Percentiles rank a stretch among this genome's conserved stretches.
These are phyloP conservation scores for Rhizopus delemar DNA, from an alignment of 371 early-diverging fungal genomes.

Conservation along the genomic window DNA sequence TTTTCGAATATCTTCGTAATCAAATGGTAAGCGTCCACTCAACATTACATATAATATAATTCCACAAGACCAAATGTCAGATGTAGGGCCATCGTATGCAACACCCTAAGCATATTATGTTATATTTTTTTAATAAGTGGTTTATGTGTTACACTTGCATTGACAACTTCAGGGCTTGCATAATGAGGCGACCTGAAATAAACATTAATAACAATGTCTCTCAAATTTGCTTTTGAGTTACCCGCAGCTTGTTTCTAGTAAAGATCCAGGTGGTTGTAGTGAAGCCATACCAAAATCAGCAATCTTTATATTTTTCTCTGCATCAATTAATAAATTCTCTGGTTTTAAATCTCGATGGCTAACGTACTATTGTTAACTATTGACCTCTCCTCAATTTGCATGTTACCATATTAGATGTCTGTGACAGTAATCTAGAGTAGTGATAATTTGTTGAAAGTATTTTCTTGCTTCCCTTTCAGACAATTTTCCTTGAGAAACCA, in stretches of 20 bases:
- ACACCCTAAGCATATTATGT: constrained; percentile 52
- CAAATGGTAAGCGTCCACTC: constrained; percentile 90
- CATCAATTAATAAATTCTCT: constrained; percentile 90
- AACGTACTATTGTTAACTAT: background rate
- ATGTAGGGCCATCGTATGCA: constrained; percentile 81
- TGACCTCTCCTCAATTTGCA: background rate
- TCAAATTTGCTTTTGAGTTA: constrained; percentile 14
- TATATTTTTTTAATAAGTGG: background rate
- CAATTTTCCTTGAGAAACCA: constrained; percentile 87
- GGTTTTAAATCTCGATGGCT: constrained; percentile 98
- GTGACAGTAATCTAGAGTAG: constrained; percentile 94
- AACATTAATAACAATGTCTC: background rate
- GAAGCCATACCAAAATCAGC: constrained; percentile 90
- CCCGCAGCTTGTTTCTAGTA: constrained; percentile 84
- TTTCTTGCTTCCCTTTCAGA: constrained; percentile 83
- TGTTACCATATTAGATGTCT: constrained; percentile 82
- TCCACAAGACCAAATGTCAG: constrained; percentile 94
- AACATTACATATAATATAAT: constrained; percentile 89
- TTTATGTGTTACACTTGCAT: constrained; percentile 34
- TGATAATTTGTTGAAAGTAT: constrained; percentile 95
- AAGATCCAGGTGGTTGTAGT: constrained; percentile 66
- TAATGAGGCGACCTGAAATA: constrained; percentile 77
- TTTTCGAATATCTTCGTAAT: constrained; percentile 86
- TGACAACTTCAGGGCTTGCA: constrained; percentile 92
- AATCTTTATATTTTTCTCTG: constrained; percentile 72